These are phyloP conservation scores for Blastocystis sp. DNA, from an alignment of 352 stramenopile genomes.

Conservation along the genomic window DNA sequence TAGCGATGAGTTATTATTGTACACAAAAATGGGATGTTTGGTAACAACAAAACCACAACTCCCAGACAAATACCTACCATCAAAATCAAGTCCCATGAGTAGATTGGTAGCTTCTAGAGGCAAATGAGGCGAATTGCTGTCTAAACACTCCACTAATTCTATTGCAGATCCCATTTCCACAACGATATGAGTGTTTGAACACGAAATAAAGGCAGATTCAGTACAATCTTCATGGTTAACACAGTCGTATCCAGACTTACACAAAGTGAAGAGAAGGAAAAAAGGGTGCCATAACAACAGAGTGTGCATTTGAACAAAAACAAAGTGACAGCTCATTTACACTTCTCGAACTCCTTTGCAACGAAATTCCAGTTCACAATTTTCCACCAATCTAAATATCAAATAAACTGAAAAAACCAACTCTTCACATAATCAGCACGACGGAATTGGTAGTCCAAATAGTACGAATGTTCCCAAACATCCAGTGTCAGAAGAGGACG, in stretches of 20 bases:
- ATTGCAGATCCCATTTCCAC: not conserved
- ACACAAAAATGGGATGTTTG: conserved; percentile 6
- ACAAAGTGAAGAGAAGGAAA: not conserved
- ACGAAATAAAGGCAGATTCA: not conserved
- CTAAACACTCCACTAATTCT: not conserved
- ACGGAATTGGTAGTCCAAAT: conserved; percentile 84
- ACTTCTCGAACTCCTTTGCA: not conserved
- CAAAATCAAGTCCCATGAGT: not conserved
- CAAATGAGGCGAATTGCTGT: conserved; percentile 10
- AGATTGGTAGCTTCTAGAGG: not conserved
- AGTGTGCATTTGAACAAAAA: conserved; percentile 14
- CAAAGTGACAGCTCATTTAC: not conserved
- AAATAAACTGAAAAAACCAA: not conserved
- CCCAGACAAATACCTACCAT: conserved; percentile 26
- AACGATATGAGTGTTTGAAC: not conserved
- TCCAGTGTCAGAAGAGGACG: conserved; percentile 74
- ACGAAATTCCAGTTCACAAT: conserved; percentile 58
- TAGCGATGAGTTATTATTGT: not conserved
- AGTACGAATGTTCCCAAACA: conserved; percentile 87
- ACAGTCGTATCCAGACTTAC: not conserved
- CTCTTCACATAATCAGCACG: conserved; percentile 77
- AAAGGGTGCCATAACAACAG: not conserved
- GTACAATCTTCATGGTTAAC: not conserved
- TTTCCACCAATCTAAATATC: conserved; percentile 27
- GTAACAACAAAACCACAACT: not conserved